Evolutionary conservation across 139 green algal species (phyloP), one percentile per base, ranked within the genome.

Genomic region (Tetradesmus obliquus): DNA sequence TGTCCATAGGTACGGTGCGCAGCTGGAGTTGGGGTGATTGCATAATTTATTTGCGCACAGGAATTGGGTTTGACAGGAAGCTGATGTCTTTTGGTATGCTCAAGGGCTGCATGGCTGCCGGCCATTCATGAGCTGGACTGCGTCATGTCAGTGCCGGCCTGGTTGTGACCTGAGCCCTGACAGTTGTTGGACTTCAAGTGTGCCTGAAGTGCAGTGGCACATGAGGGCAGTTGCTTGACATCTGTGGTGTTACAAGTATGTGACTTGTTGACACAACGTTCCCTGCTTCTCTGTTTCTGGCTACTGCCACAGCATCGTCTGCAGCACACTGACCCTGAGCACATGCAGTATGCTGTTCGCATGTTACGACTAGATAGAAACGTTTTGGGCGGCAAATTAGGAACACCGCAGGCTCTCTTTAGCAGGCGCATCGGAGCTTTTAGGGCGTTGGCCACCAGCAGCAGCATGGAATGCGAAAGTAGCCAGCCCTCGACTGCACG

Each of bases 331-430:
- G 12, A 74, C 82, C 54, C 20, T 6, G 55, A 72, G 55, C 82
- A 74, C 51, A 87, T 87, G 82, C 82, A 87, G 82, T 24, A 87
- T 87, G 82, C 62, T 32, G 20, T 87, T 72, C 82, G 82, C 55
- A 87, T 87, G 82, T 32, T 87, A 87, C 55, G 55, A 51, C 5
- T 74, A 32, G 1, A 87, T 19, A 87, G 51, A 54, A 19, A 87
- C 20, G 9, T 53, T 0, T n/a, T 51, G 24, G 55, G 82, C 0
- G 22, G 54, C 19, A 32, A 8, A 53, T n/a, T 62, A 51, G 20
- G 10, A 55, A 87, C 20, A 19, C 82, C 55, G 15, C 15, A 24
- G 66, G 17, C n/a, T 17, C 32, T n/a, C 5, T 24, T 53, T 55
- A 53, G 20, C 54, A 19, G 55, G 55, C 54, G 24, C 55, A 32